Evolutionary conservation across 2,329 filamentous ascomycete species (phyloP), one percentile per base, ranked within the genome.

Genomic region (Cladosporium cucumerinum): DNA sequence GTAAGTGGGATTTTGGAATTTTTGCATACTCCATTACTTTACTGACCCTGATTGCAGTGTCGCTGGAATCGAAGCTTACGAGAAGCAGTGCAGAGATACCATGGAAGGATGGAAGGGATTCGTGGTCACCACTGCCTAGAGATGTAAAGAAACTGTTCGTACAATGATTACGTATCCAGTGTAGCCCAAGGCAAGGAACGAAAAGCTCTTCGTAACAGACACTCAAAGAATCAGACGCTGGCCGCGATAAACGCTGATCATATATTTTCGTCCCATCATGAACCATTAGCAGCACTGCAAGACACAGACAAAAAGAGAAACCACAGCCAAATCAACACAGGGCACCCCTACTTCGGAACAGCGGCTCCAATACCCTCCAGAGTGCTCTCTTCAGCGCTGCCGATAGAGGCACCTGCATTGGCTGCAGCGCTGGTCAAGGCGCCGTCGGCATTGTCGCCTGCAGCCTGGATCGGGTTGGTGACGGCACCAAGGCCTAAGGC

Each of bases 51-150:
- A 16, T 57, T 26, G 12, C 30, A 57, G 54, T 39, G n/a, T 58
- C 10, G 18, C 39, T 18, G 79, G 80, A 0, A 66, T 70, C 25
- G 65, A 69, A 32, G 57, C 32, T 66, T 81, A 81, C 49, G 75
- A 76, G 66, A 72, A 77, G 66, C 72, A 79, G 68, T 78, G 76
- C 62, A 72, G 78, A 55, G 74, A 71, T 48, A 74, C 72, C 55
- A 72, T 81, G 59, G 72, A 80, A 39, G 70, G 67, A 0, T 75
- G 71, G 70, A 71, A 71, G 62, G 73, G 73, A 5, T 75, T 74
- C 51, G 66, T 69, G n/a, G 69, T 76, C 64, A 66, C 69, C 18
- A 11, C 25, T 11, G 61, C 51, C n/a, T 46, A 21, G 14, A 46
- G n/a, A 11, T 54, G 7, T 54, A 21, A 23, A 18, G 28, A 14